Evolutionary conservation across 2,329 filamentous ascomycete genomes (phyloP).

Genomic region (Exophiala calicioides): DNA sequence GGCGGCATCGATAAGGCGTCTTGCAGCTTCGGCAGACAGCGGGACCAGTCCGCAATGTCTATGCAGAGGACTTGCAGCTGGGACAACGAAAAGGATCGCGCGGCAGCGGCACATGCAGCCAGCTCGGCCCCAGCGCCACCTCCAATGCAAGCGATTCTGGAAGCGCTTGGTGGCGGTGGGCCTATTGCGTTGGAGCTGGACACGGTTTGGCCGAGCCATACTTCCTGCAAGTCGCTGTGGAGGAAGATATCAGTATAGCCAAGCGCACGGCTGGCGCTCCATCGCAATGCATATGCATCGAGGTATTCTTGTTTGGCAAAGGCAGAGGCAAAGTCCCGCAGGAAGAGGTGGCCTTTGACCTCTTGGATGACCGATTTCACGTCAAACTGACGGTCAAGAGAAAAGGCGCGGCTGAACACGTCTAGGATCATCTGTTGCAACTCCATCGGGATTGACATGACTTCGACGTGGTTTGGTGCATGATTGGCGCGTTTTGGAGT

Average conservation of each 20-base stretch:
- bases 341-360: constrained; percentile 82
- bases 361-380: constrained; percentile 66
- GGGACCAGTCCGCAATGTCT: constrained; percentile 78
- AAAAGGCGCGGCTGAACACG: constrained; percentile 69
- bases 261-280: constrained; percentile 83
- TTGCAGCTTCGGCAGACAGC: constrained; percentile 62
- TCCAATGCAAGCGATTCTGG: constrained; percentile 59
- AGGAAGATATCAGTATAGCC: constrained; percentile 70
- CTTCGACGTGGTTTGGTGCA: constrained; percentile 10
- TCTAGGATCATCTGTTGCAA: constrained; percentile 72
- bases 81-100: constrained; percentile 10
- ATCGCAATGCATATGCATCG: constrained; percentile 81
- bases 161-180: constrained; percentile 17
- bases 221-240: constrained; percentile 18
- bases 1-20: constrained; percentile 48
- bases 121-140: constrained; percentile 69
- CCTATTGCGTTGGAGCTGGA: constrained; percentile 1
- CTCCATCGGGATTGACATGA: constrained; percentile 45
- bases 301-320: constrained; percentile 73
- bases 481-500: constrained; percentile 3
- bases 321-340: constrained; percentile 77
- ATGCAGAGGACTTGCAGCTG: constrained; percentile 61
- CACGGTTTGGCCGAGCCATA: constrained; percentile 18
- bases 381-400: constrained; percentile 48
- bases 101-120: constrained; percentile 56